A percentile compares a stretch with the other conserved stretches of the same genome.
These are phyloP conservation scores for Rhodotorula mucilaginosa DNA, from an alignment of 1,284 basidiomycete species.

Conservation along the genomic window DNA sequence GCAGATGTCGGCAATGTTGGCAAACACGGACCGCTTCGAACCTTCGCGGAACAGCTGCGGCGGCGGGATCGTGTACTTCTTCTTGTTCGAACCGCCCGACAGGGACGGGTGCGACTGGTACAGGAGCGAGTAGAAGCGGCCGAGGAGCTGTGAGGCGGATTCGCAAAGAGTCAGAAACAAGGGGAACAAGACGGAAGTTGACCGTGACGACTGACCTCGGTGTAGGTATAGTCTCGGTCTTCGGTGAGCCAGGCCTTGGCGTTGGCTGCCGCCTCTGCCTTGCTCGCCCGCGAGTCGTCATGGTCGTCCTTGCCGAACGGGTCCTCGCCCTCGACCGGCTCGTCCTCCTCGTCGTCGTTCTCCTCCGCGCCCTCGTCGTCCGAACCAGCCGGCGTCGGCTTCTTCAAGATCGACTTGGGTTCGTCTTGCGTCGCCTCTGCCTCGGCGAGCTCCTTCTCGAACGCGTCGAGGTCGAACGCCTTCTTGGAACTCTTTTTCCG, in stretches of 20 bases:
- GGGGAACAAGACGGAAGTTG: background rate
- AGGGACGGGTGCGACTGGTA: slow-evolving; percentile 94
- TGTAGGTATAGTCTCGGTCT: slow-evolving; percentile 92
- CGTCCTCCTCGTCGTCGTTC: slow-evolving; percentile 60
- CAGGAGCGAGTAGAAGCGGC: slow-evolving; percentile 85
- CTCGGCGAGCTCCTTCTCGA: slow-evolving; percentile 81
- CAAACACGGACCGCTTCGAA: slow-evolving; percentile 95
- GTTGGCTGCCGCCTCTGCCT: slow-evolving; percentile 59
- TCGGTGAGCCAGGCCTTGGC: slow-evolving; percentile 71
- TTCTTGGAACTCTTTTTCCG: slow-evolving; percentile 51
- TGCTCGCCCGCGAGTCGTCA: slow-evolving; percentile 67
- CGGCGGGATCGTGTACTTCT: slow-evolving; percentile 96
- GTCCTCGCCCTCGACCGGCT: slow-evolving; percentile 55
- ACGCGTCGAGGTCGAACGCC: slow-evolving; percentile 60
- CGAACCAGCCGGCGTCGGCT: slow-evolving; percentile 38
- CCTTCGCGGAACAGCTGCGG: slow-evolving; percentile 88
- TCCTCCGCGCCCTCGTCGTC: slow-evolving; percentile 51
- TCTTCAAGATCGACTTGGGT: slow-evolving; percentile 27
- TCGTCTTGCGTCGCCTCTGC: slow-evolving; percentile 37
- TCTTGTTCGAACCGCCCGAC: slow-evolving; percentile 63
- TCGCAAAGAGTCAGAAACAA: background rate
- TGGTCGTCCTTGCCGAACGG: slow-evolving; percentile 53
- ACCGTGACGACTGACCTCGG: slow-evolving; percentile 62
- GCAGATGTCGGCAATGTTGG: slow-evolving; percentile 96
- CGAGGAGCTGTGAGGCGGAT: slow-evolving; percentile 65